Conservation (phyloP, 148 eudicot genomes). For the Fagopyrum homotropicum region DNA sequence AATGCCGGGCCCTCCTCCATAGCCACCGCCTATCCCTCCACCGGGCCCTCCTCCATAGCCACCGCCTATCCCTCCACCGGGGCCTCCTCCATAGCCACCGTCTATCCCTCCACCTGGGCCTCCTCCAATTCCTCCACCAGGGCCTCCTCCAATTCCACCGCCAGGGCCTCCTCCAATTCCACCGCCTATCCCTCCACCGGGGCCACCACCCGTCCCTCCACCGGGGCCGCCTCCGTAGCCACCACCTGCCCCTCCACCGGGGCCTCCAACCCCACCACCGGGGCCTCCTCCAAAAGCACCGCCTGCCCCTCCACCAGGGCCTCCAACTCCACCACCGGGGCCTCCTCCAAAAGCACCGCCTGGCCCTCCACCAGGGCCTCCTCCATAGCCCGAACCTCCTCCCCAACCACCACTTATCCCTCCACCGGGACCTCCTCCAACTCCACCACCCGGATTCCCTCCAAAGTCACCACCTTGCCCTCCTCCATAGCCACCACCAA, state of each 20-base stretch:
- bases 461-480: background rate
- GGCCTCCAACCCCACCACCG: background rate
- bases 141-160: background rate
- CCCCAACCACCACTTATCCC: background rate
- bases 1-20: background rate
- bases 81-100: constrained; percentile 5
- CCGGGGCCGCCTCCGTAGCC: background rate
- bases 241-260: background rate
- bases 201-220: background rate
- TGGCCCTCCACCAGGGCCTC: background rate
- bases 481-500: background rate
- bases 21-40: background rate
- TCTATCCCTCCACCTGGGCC: background rate
- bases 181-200: background rate
- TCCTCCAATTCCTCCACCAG: background rate
- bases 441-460: background rate
- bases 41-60: background rate
- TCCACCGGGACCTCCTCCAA: constrained; percentile 1
- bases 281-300: background rate
- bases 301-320: background rate
- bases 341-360: background rate
- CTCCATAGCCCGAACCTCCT: background rate
- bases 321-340: background rate
- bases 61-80: background rate
- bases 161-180: background rate